Conservation (phyloP, 345 rosid genomes). For the Sapria himalayana region DNA sequence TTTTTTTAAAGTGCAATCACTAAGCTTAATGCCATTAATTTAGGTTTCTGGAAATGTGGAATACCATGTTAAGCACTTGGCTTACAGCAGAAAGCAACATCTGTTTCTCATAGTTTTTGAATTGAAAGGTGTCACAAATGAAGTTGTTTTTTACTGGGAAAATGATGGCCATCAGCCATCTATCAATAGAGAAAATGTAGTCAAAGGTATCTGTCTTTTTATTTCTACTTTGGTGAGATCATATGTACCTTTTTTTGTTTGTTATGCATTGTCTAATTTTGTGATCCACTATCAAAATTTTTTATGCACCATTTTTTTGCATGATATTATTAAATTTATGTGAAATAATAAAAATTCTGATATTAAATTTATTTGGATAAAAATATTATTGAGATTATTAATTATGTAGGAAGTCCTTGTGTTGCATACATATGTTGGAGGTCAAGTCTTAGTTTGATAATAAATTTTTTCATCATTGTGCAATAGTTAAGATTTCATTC, state of each 20-base stretch:
- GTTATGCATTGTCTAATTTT: conserved; percentile 1
- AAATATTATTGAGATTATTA: no score
- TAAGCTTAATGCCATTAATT: conserved; percentile 6
- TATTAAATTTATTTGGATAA: no score
- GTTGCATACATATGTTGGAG: no score
- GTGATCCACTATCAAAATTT: not conserved
- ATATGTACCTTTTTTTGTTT: conserved; percentile 7
- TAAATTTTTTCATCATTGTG: no score
- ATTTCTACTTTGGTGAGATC: no score
- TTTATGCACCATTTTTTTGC: no score
- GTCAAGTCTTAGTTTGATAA: no score
- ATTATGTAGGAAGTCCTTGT: no score
- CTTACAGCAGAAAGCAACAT: conserved; percentile 50
- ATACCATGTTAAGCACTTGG: conserved; percentile 48
- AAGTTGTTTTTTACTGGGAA: conserved; percentile 89
- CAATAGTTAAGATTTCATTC: no score
- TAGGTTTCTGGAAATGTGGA: conserved; percentile 80
- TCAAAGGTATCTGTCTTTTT: conserved; percentile 79
- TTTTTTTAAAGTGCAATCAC: not conserved
- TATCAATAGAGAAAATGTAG: conserved; percentile 55
- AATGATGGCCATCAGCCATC: conserved; percentile 41
- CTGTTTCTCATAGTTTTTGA: conserved; percentile 75
- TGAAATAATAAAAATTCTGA: no score
- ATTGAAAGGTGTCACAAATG: conserved; percentile 60
- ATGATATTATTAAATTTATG: no score